Percentiles rank a stretch among this genome's conserved stretches.
These are phyloP conservation scores for Fusarium sp. DNA, from an alignment of 2,329 filamentous ascomycete genomes.

Conservation along the genomic window DNA sequence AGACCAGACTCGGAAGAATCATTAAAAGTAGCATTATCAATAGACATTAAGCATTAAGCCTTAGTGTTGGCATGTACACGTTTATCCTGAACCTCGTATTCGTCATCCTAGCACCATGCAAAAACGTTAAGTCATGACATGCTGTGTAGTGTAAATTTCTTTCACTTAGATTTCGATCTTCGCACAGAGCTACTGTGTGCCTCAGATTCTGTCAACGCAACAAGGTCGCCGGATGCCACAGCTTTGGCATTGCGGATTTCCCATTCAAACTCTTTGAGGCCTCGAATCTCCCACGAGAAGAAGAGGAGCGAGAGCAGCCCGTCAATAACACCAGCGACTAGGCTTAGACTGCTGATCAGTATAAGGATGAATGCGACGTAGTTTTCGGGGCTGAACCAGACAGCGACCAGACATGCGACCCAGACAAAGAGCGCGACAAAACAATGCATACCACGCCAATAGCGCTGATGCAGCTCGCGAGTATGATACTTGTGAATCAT, in stretches of 20 bases:
- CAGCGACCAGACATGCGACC: constrained; percentile 81
- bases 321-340: constrained; percentile 84
- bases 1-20: constrained; percentile 8
- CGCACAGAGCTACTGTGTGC: constrained; percentile 21
- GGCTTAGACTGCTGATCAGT: constrained; percentile 82
- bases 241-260: constrained; percentile 82
- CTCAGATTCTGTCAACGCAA: constrained; percentile 41
- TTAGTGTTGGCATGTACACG: constrained; percentile 25
- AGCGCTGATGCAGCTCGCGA: constrained; percentile 81
- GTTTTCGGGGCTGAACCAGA: constrained; percentile 87
- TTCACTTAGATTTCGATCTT: constrained; percentile 41
- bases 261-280: constrained; percentile 93
- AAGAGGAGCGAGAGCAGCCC: constrained; percentile 91
- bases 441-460: constrained; percentile 82
- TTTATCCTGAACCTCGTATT: constrained; percentile 41
- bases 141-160: constrained; percentile 11
- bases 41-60: constrained; percentile 48
- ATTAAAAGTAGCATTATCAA: constrained; percentile 44
- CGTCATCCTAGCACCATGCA: constrained; percentile 42
- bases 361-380: constrained; percentile 86
- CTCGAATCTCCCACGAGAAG: constrained; percentile 85
- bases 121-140: constrained; percentile 39
- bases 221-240: constrained; percentile 53
- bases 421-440: constrained; percentile 75
- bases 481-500: constrained; percentile 77